Evolutionary conservation across 257 asterid species (phyloP).

Genomic region (Solanum habrochaites): DNA sequence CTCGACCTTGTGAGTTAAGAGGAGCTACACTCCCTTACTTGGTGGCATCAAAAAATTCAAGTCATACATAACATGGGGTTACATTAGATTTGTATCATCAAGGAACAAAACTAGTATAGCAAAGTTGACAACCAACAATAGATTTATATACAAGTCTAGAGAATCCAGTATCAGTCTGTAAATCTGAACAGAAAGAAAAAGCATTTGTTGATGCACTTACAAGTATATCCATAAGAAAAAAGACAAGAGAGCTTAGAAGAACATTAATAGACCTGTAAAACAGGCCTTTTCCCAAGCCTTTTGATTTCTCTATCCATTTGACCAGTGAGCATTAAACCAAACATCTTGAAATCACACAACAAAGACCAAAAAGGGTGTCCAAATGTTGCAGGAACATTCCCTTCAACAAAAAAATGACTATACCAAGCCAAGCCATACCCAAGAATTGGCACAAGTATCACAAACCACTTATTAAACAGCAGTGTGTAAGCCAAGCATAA

Average conservation of each 20-base stretch:
- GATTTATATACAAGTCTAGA: not conserved
- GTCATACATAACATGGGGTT: not conserved
- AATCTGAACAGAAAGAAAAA: not conserved
- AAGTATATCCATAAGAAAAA: not conserved
- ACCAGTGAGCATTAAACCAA: conserved; percentile 92
- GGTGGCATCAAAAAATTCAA: not conserved
- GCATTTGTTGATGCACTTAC: conserved; percentile 7
- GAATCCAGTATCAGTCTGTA: not conserved
- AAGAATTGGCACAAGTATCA: conserved; percentile 56
- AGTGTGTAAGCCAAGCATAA: conserved; percentile 58
- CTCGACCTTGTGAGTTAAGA: not conserved
- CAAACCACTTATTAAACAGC: conserved; percentile 63
- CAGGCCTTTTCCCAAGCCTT: conserved; percentile 97
- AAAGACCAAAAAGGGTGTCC: conserved; percentile 96
- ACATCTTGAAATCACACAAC: conserved; percentile 89
- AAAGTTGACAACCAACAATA: not conserved
- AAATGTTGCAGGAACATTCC: conserved; percentile 84
- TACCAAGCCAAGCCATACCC: conserved; percentile 96
- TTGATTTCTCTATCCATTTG: conserved; percentile 93
- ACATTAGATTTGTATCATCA: not conserved
- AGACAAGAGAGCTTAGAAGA: not conserved
- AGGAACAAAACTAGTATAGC: not conserved
- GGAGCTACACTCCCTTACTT: not conserved
- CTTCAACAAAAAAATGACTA: conserved; percentile 91
- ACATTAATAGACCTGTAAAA: conserved; percentile 50